These are phyloP conservation scores for Aspergillus nidulans DNA, from an alignment of 495 filamentous ascomycete species.

Conservation along the genomic window DNA sequence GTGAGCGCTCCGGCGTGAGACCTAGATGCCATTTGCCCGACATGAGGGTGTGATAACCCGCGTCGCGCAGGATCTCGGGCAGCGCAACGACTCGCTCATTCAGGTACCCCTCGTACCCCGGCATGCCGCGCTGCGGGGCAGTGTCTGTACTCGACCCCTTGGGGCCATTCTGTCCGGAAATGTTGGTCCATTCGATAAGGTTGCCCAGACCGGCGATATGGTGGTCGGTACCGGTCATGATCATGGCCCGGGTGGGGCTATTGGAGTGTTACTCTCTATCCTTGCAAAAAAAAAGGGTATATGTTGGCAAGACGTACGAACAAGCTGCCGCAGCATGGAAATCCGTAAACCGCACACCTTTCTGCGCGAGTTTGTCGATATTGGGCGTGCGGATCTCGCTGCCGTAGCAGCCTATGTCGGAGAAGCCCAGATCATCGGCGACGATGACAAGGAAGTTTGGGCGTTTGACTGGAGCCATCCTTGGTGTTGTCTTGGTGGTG, in stretches of 20 bases:
- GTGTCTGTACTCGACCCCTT: slow-evolving; percentile 41
- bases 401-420: slow-evolving; percentile 57
- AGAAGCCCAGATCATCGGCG: slow-evolving; percentile 62
- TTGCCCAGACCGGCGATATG: slow-evolving; percentile 45
- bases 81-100: slow-evolving; percentile 59
- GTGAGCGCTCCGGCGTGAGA: slow-evolving; percentile 41
- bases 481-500: not conserved
- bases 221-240: slow-evolving; percentile 46
- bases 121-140: slow-evolving; percentile 49
- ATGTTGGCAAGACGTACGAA: slow-evolving; percentile 39
- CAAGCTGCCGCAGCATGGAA: slow-evolving; percentile 63
- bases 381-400: slow-evolving; percentile 61
- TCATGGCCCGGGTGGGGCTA: slow-evolving; percentile 58
- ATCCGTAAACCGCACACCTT: slow-evolving; percentile 56
- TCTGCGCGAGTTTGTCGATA: slow-evolving; percentile 52
- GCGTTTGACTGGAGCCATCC: slow-evolving; percentile 32
- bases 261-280: not conserved
- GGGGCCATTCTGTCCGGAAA: slow-evolving; percentile 42
- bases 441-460: slow-evolving; percentile 62
- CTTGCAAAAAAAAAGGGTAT: no score
- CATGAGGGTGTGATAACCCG: slow-evolving; percentile 60
- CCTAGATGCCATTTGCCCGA: slow-evolving; percentile 56
- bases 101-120: slow-evolving; percentile 63
- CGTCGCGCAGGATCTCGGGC: slow-evolving; percentile 57
- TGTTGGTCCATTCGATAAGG: slow-evolving; percentile 47